Evolutionary conservation across 352 stramenopile species (phyloP), one percentile per base, ranked within the genome.

Genomic region (Globisporangium spinosum): DNA sequence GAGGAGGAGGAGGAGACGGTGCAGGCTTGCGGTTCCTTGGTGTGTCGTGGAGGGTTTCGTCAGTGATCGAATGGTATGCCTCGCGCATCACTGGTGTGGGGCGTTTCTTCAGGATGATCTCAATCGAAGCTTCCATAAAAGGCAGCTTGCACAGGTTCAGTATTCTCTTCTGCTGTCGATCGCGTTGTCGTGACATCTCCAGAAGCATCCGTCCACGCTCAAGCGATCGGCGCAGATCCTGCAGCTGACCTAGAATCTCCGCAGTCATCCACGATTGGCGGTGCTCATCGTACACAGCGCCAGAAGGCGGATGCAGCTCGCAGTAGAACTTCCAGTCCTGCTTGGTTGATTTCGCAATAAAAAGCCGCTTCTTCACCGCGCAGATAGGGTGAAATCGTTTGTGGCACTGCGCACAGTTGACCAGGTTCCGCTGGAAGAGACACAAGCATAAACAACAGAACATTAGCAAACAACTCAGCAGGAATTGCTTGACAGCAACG

Each of bases 181-280:
- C 89, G 43, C 89, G 87, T 59, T 95, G 89, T 9, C 87, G 82
- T 7, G 80, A 76, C 89, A 96, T 93, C 63, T 96, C 87, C 0
- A 95, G 65, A 49, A 96, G 78, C 86, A 96, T 93, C 9, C 89
- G 76, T 9, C 85, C 86, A 49, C 89, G 87, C 59, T 96, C 89
- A 12, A 94, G 73, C 0, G 85, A 87, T n/a, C 79, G 79, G 22
- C 89, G 77, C 10, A 96, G 69, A 57, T 94, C 83, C 60, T 90
- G 82, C 32, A 96, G 70, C 35, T 94, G 85, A 9, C 72, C 73
- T 20, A 95, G 58, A 38, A 89, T 91, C 56, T 94, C 85, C 9
- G 79, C 71, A 0, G 84, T 96, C 55, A 95, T 80, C 89, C 89
- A 96, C 7, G 83, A 77, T 60, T 94, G 85, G 0, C 77, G 84